Base-by-base conservation (phyloP, 306 rosid genomes). In the Fagus sylvatica region DNA sequence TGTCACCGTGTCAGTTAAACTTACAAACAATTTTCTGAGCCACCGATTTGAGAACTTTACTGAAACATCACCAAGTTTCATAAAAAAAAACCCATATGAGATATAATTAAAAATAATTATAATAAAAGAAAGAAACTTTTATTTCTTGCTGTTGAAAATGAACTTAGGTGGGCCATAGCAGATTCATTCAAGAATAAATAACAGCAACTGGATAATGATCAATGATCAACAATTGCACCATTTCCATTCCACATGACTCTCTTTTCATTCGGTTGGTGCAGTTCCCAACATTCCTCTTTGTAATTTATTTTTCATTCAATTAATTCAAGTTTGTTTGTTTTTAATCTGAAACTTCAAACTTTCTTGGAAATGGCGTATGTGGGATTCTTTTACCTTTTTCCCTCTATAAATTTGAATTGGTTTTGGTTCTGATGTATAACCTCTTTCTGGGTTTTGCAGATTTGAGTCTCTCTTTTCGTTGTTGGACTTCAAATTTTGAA, bases 161-260 rank as follows among this genome's bases (percentile, higher is more conserved):
- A 82, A 76, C 32, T 73, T 54, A 4, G 72, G 84, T 75, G 89
- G 88, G 76, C 83, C 89, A 81, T n/a, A 9, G 72, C 46, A 32
- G 80, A 70, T 61, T 66, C 33, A 41, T 39, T 41, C 51, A 46
- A 46, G 2, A 46, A 22, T 22, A 66, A 82, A n/a, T 71, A 16
- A 69, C 62, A 78, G 80, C 71, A 2, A 74, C 54, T 75, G 89
- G 91, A 84, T 88, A 91, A 82, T 60, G 74, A 75, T 88, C 76
- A 89, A 82, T 60, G 72, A 79, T 89, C 76, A 74, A 74, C 78
- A 2, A 54, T 48, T 80, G 78, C 80, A 75, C 65, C 83, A 71
- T 74, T 76, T 33, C 12, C 73, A 56, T 71, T 69, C 64, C 37
- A 15, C 80, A 76, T 71, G 75, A 54, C 66, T 73, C 69, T 64